Evolutionary conservation across 371 early-diverging fungal genomes (phyloP), one percentile per base, ranked within the genome.

Genomic region (Coemansia sp.): DNA sequence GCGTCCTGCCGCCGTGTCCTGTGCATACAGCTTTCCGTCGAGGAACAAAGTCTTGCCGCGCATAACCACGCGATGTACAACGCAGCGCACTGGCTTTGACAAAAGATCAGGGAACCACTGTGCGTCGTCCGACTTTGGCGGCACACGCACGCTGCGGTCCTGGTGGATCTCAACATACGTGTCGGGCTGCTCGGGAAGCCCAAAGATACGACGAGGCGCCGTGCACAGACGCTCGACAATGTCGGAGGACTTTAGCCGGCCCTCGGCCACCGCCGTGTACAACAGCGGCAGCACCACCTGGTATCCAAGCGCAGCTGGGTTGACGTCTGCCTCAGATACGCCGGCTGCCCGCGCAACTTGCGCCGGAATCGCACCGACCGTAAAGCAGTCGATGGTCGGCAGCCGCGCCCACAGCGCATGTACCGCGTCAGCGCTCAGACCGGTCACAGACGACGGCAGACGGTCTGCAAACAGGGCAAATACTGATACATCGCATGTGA

Each of bases 401-500:
- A 97, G 64, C 51, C 91, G 86, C 65, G 83, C 85, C 97, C 96
- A 96, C 61, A 95, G 79, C 7, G 88, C 85, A 20, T 86, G 82
- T 61, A 90, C 88, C 63, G 90, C 88, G 5, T 75, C 72, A 2
- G 54, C 20, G 64, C 81, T 79, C 69, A 83, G 60, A 3, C 47
- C 65, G 11, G 56, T 16, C 7, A 30, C 59, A 14, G 59, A 28
- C 18, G 44, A 58, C 5, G 71, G 72, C 39, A 77, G 59, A 9
- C 73, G 72, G 52, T 69, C 68, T 59, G 91, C 83, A 85, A 95
- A 95, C 56, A 96, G 82, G 21, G 89, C 80, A 72, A 91, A 89
- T n/a, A 94, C 85, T 39, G 87, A 80, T 18, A 94, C 94, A 74
- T 96, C 98, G 82, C 95, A 98, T 16, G 95, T 94, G 28, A 95